Evolutionary conservation across 2,329 filamentous ascomycete genomes (phyloP).

Genomic region (Xylariaceae sp.): DNA sequence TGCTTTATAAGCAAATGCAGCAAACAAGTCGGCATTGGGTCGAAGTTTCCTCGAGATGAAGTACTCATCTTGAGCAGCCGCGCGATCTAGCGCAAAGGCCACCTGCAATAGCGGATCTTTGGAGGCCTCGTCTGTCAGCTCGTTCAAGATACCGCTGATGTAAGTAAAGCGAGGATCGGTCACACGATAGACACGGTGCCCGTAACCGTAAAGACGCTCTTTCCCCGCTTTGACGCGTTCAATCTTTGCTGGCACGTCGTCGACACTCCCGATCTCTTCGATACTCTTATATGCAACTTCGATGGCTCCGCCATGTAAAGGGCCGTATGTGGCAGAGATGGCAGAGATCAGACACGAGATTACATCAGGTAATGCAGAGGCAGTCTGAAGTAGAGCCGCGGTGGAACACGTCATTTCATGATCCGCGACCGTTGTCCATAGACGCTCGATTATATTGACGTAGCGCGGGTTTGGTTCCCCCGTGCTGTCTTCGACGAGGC

Average conservation of each 20-base stretch:
- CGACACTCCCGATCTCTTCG: conserved; percentile 27
- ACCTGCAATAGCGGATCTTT: conserved; percentile 29
- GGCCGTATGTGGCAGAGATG: conserved; percentile 28
- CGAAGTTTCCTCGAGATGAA: conserved; percentile 32
- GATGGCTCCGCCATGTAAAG: conserved; percentile 34
- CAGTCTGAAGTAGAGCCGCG: conserved; percentile 30
- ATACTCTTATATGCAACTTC: conserved; percentile 33
- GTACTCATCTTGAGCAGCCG: conserved; percentile 31
- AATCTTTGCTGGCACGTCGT: conserved; percentile 27
- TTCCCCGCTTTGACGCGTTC: conserved; percentile 30
- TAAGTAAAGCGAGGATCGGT: conserved; percentile 32
- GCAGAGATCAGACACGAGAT: conserved; percentile 29
- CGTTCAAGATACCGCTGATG: conserved; percentile 27
- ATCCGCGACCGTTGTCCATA: conserved; percentile 30
- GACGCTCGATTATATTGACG: conserved; percentile 27
- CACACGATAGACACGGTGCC: conserved; percentile 32
- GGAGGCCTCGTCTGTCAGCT: conserved; percentile 22
- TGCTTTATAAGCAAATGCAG: conserved; percentile 31
- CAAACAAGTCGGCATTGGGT: conserved; percentile 32
- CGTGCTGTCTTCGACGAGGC: conserved; percentile 28
- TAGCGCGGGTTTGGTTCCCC: conserved; percentile 25
- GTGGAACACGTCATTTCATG: conserved; percentile 36
- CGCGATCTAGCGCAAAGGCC: conserved; percentile 29
- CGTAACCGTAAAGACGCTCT: conserved; percentile 32
- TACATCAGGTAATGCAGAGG: conserved; percentile 28